phyloP scores from a whole-genome alignment of 2,329 filamentous ascomycete genomes.

The Botrytis tulipae region DNA sequence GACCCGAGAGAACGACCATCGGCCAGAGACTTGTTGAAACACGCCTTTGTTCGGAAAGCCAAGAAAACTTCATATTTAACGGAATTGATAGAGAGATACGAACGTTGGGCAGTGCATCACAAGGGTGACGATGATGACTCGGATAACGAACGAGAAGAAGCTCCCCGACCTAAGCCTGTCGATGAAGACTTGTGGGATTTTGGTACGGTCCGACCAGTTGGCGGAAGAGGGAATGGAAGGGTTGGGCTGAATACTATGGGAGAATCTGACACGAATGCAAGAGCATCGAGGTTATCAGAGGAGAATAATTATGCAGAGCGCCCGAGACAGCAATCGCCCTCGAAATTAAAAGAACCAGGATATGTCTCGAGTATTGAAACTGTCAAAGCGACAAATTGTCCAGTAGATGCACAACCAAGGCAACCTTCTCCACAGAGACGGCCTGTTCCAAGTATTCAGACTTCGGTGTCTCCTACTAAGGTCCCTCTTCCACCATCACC shows the following conservation, averaged over 20 bases:
- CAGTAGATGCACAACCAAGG: conserved; percentile 49
- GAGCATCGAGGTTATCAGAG: conserved; percentile 56
- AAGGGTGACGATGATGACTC: conserved; percentile 69
- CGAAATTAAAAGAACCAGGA: conserved; percentile 47
- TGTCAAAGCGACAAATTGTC: conserved; percentile 49
- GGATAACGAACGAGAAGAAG: conserved; percentile 50
- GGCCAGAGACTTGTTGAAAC: conserved; percentile 81
- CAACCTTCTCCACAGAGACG: conserved; percentile 61
- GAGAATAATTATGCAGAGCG: conserved; percentile 53
- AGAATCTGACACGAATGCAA: conserved; percentile 75
- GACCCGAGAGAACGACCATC: conserved; percentile 87
- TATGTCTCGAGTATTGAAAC: conserved; percentile 47
- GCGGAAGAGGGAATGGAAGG: conserved; percentile 59
- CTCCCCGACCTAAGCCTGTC: conserved; percentile 47
- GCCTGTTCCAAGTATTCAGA: conserved; percentile 44
- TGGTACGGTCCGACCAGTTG: conserved; percentile 85
- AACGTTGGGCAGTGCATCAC: conserved; percentile 80
- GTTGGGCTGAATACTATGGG: conserved; percentile 71
- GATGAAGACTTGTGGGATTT: conserved; percentile 98
- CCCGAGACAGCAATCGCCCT: conserved; percentile 51
- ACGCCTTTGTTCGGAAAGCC: conserved; percentile 85
- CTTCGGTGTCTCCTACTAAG: conserved; percentile 53
- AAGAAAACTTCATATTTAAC: conserved; percentile 97
- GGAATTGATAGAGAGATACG: conserved; percentile 88
- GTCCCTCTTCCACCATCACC: conserved; percentile 61